These are phyloP conservation scores for Rostrohypoxylon terebratum DNA, from an alignment of 495 filamentous ascomycete species.

Conservation along the genomic window DNA sequence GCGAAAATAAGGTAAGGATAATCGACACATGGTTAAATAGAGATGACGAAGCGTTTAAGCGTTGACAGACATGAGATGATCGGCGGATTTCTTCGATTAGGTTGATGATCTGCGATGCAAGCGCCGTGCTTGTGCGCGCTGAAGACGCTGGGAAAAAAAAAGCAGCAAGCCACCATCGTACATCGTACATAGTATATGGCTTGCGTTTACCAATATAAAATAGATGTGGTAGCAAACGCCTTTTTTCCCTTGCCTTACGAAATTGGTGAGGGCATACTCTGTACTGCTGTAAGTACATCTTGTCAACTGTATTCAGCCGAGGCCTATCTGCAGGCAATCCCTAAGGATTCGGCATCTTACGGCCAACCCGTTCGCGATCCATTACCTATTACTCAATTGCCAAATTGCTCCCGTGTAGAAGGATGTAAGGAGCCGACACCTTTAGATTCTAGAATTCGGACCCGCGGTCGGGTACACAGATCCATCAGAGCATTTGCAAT, in stretches of 20 bases:
- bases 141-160: neutral
- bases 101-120: constrained; percentile 44
- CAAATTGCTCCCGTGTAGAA: neutral
- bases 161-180: constrained; percentile 5
- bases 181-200: too few species aligned
- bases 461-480: constrained; percentile 25
- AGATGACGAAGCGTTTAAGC: constrained; percentile 13
- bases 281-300: too few species aligned
- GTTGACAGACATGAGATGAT: constrained; percentile 28
- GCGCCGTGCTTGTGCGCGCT: constrained; percentile 20
- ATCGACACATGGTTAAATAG: constrained; percentile 32
- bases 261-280: neutral
- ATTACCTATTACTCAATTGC: neutral
- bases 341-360: constrained; percentile 3
- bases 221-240: constrained; percentile 9
- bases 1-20: constrained; percentile 17
- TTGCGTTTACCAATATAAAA: constrained; percentile 32
- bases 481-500: neutral
- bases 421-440: constrained; percentile 19
- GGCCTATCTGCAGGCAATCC: neutral
- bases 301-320: constrained; percentile 4
- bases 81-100: constrained; percentile 39
- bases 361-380: too few species aligned
- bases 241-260: constrained; percentile 10
- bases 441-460: constrained; percentile 30